Conservation (phyloP, 495 filamentous ascomycete species). For the Trichoderma gamsii region DNA sequence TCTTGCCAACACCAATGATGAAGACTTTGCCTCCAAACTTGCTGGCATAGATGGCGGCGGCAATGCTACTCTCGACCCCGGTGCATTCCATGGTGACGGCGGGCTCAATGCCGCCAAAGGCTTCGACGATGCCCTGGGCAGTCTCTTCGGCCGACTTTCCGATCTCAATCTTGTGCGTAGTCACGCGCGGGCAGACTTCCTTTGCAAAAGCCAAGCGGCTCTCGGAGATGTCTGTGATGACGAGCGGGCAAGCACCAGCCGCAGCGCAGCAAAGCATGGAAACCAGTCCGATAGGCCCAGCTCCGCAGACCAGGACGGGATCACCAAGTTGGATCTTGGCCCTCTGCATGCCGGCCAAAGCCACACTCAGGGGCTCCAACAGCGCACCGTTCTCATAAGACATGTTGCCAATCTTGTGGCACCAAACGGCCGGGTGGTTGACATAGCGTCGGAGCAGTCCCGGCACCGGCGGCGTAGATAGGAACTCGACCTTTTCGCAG, state of each 20-base stretch:
- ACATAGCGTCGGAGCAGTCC: constrained; percentile 89
- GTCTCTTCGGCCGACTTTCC: constrained; percentile 61
- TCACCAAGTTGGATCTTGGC: constrained; percentile 74
- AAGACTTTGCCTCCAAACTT: constrained; percentile 94
- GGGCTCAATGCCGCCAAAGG: constrained; percentile 66
- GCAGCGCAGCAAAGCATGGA: constrained; percentile 74
- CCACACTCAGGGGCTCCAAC: constrained; percentile 80
- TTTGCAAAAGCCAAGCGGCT: constrained; percentile 77
- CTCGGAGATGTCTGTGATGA: constrained; percentile 90
- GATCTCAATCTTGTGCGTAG: constrained; percentile 71
- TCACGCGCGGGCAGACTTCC: constrained; percentile 62
- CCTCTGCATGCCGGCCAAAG: constrained; percentile 76
- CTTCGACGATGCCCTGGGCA: constrained; percentile 57
- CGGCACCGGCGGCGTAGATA: constrained; percentile 81
- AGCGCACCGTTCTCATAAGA: constrained; percentile 82
- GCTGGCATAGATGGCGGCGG: constrained; percentile 76
- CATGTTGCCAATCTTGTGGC: constrained; percentile 88
- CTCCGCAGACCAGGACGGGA: constrained; percentile 78
- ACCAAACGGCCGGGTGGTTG: constrained; percentile 87
- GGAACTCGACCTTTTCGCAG: constrained; percentile 75
- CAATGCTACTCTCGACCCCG: constrained; percentile 83
- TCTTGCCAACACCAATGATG: constrained; percentile 87
- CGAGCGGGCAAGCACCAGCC: constrained; percentile 76
- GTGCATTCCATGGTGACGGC: constrained; percentile 82
- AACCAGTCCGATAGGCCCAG: constrained; percentile 85